Evolutionary conservation across 2,329 filamentous ascomycete genomes (phyloP), one percentile per base, ranked within the genome.

Genomic region (Aschersonia sp.): DNA sequence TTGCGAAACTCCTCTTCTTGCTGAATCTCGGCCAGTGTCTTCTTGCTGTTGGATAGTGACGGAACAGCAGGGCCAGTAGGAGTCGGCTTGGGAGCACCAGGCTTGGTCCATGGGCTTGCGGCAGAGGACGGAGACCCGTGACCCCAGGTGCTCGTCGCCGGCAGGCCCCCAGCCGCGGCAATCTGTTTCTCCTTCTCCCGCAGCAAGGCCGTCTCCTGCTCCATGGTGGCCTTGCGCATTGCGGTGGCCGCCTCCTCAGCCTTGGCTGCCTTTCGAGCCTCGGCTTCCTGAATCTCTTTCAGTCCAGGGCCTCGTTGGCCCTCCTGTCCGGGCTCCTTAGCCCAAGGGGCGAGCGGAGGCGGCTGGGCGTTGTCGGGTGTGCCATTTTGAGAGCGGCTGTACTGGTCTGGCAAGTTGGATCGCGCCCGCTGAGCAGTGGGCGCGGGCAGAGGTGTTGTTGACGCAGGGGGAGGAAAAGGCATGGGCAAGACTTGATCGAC

Each of bases 211-310:
- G 78, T 68, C 59, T 97, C 91, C 61, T 87, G 86, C 65, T 97
- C 89, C 7, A 87, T 77, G 12, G 81, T 75, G 45, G 82, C 82
- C 55, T 85, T 86, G 55, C 89, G 84, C 51, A 84, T 77, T 42
- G 86, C 84, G 38, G 82, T 81, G 12, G 86, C 88, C 47, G 80
- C 69, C 59, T 92, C 88, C 60, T 97, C 91, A 9, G 80, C 82
- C 66, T 94, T 86, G 46, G 91, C 91, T 9, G 89, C 89, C 62
- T 92, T 94, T 59, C 85, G 87, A 38, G 91, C 91, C 64, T 98
- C 92, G 4, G 87, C 84, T 64, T 95, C 91, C 63, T 98, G 92
- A 30, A 98, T 98, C 61, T 98, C 89, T 67, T 89, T 94, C 52
- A 98, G 71, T 51, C 89, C 96, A 2, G 91, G 92, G 0, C 89